Evolutionary conservation across 2,329 filamentous ascomycete genomes (phyloP).

Genomic region (Diaporthe citri): DNA sequence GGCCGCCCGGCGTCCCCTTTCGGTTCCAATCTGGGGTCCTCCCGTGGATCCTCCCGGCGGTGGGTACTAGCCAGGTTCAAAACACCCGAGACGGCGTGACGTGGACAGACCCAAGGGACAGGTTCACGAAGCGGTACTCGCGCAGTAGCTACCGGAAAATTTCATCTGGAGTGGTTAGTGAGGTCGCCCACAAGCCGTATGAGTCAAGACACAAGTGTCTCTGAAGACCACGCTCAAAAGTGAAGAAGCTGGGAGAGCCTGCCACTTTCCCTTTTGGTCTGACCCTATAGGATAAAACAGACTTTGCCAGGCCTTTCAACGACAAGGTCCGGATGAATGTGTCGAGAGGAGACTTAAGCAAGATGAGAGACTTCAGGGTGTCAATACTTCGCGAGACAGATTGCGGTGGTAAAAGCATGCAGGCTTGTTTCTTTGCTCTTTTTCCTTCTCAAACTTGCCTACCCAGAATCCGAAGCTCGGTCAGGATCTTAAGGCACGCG

Average conservation of each 20-base stretch:
- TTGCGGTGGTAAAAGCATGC: too few species aligned
- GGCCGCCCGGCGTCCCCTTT: constrained; percentile 25
- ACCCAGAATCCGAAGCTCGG: too few species aligned
- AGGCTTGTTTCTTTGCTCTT: not conserved
- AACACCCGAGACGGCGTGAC: constrained; percentile 8
- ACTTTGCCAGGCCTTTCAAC: not conserved
- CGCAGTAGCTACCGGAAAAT: not conserved
- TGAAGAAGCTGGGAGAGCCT: not conserved
- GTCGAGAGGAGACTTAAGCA: not conserved
- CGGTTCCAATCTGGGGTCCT: constrained; percentile 15
- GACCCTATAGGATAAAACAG: not conserved
- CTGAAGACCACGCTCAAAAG: not conserved
- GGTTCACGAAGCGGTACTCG: not conserved
- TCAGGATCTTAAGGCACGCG: not conserved
- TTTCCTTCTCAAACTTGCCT: not conserved
- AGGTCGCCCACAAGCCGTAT: not conserved
- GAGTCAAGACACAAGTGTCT: constrained; percentile 5
- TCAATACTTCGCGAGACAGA: not conserved
- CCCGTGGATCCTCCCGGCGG: constrained; percentile 2
- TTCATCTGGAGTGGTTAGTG: not conserved
- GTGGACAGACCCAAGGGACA: not conserved
- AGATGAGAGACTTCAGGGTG: not conserved
- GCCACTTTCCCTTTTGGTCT: not conserved
- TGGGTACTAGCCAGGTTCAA: constrained; percentile 8
- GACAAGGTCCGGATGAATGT: not conserved